A percentile compares a stretch with the other conserved stretches of the same genome.
Conservation (phyloP, 257 asterid genomes). For the Forsythia suspensa region DNA sequence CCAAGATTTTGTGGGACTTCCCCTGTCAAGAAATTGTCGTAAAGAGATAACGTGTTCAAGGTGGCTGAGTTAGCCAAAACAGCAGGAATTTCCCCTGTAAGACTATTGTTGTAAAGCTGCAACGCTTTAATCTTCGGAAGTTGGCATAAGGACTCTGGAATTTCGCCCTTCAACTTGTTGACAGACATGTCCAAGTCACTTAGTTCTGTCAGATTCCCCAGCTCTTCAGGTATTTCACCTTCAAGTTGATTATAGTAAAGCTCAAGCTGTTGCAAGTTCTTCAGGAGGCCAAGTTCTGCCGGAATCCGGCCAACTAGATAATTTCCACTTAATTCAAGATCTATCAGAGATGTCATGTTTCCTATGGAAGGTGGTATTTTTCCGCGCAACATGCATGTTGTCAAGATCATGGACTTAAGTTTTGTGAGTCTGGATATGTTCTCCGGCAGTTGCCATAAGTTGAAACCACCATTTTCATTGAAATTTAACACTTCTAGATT, state of each 20-base stretch:
- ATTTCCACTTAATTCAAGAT: constrained; percentile 80
- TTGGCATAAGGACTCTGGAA: constrained; percentile 62
- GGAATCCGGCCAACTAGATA: constrained; percentile 59
- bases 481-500: constrained; percentile 55
- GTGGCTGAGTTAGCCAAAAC: constrained; percentile 65
- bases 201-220: constrained; percentile 70
- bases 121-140: constrained; percentile 63
- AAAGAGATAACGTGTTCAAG: constrained; percentile 65
- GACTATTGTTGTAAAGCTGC: constrained; percentile 75
- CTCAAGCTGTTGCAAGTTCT: constrained; percentile 66
- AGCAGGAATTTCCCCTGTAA: constrained; percentile 67
- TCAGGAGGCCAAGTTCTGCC: constrained; percentile 53
- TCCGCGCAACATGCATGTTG: constrained; percentile 65
- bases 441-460: constrained; percentile 61
- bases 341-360: constrained; percentile 68
- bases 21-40: constrained; percentile 67
- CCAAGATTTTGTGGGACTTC: constrained; percentile 71
- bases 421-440: constrained; percentile 40
- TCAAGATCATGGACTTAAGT: constrained; percentile 48
- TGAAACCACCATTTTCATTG: constrained; percentile 51
- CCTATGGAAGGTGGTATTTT: constrained; percentile 50
- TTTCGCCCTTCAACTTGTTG: constrained; percentile 52
- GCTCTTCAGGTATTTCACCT: constrained; percentile 74
- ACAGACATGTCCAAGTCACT: constrained; percentile 77
- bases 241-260: constrained; percentile 74